phyloP scores from a whole-genome alignment of 257 asterid species.

The Jacaranda mimosifolia region DNA sequence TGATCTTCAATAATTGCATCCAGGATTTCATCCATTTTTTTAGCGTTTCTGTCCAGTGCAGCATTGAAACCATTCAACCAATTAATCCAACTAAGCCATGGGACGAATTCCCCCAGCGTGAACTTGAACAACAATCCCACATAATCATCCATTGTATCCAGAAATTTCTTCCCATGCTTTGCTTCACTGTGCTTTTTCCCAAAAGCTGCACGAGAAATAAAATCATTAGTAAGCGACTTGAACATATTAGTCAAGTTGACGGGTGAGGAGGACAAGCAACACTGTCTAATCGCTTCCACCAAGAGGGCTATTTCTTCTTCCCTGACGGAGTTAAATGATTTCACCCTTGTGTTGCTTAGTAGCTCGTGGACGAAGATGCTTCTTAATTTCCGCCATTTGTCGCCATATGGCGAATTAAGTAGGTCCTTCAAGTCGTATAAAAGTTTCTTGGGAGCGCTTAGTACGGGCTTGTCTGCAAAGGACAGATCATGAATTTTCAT shows the following conservation, averaged over 20 bases:
- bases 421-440: slow-evolving; percentile 36
- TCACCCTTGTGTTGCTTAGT: slow-evolving; percentile 21
- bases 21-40: slow-evolving; percentile 3
- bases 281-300: slow-evolving; percentile 16
- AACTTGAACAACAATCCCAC: not conserved
- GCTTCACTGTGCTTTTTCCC: slow-evolving; percentile 38
- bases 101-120: slow-evolving; percentile 24
- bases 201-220: slow-evolving; percentile 29
- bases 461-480: slow-evolving; percentile 29
- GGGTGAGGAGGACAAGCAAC: not conserved
- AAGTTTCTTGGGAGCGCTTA: not conserved
- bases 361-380: slow-evolving; percentile 33
- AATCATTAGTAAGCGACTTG: slow-evolving; percentile 10
- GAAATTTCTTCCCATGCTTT: slow-evolving; percentile 7
- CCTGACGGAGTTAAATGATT: slow-evolving; percentile 24
- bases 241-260: slow-evolving; percentile 36
- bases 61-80: slow-evolving; percentile 19
- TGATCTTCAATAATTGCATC: slow-evolving; percentile 22
- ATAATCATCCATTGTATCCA: not conserved
- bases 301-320: slow-evolving; percentile 36
- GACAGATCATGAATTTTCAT: slow-evolving; percentile 35
- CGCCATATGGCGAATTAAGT: slow-evolving; percentile 33
- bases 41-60: not conserved
- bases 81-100: slow-evolving; percentile 32
- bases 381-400: slow-evolving; percentile 36